Percentiles rank a stretch among this genome's conserved stretches.
Conservation (phyloP, 1,284 basidiomycete genomes). For the Ganoderma sp. region DNA sequence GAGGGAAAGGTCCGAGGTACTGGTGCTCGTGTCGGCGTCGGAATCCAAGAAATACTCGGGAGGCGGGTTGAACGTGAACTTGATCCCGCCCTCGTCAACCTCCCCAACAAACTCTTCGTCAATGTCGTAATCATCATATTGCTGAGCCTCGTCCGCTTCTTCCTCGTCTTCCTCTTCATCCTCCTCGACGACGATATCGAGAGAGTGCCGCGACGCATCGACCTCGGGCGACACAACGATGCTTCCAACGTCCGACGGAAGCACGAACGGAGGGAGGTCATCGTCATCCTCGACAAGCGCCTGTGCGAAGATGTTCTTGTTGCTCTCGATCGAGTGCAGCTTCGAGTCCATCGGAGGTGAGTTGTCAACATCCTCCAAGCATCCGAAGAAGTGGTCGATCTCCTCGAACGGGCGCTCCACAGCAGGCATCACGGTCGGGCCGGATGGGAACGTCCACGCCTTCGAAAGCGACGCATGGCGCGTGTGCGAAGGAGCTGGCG, state of each 20-base stretch:
- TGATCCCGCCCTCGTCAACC: constrained; percentile 65
- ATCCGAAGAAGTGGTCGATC: constrained; percentile 76
- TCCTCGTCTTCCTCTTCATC: constrained; percentile 50
- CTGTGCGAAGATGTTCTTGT: constrained; percentile 61
- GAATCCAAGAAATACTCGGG: constrained; percentile 35
- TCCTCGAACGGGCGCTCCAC: constrained; percentile 45
- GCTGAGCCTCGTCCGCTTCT: constrained; percentile 40
- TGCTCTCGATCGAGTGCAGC: constrained; percentile 53
- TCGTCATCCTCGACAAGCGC: constrained; percentile 52
- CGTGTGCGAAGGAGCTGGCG: constrained; percentile 40
- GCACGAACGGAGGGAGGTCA: constrained; percentile 54
- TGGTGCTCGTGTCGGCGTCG: constrained; percentile 24
- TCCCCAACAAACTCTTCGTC: constrained; percentile 55
- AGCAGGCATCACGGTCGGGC: constrained; percentile 35
- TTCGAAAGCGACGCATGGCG: constrained; percentile 59
- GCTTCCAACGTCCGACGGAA: constrained; percentile 57
- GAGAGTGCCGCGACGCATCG: constrained; percentile 37
- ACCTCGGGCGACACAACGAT: constrained; percentile 53
- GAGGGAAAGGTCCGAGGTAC: constrained; percentile 31
- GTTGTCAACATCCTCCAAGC: constrained; percentile 65
- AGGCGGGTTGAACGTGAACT: constrained; percentile 69
- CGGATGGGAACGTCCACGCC: constrained; percentile 73
- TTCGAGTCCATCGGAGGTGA: constrained; percentile 47
- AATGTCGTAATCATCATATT: constrained; percentile 36
- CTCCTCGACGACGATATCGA: constrained; percentile 54